These are phyloP conservation scores for Kodamaea jinghongensis DNA, from an alignment of 805 yeast genomes.

Conservation along the genomic window DNA sequence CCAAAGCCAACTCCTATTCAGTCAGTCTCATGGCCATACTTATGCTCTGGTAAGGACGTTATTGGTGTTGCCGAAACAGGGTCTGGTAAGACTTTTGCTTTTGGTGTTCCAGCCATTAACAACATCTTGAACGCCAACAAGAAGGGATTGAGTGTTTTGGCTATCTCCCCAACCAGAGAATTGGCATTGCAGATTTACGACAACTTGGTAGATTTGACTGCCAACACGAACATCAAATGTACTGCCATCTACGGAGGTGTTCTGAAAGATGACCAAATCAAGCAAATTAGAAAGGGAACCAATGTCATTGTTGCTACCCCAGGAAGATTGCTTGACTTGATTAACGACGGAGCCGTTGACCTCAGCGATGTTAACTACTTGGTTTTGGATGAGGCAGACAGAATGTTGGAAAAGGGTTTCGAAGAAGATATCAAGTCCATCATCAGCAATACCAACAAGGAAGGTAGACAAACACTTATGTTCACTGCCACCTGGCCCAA, in stretches of 20 bases:
- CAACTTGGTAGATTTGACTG: conserved; percentile 66
- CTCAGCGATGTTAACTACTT: conserved; percentile 68
- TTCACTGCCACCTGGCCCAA: conserved; percentile 99
- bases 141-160: conserved; percentile 67
- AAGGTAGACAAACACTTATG: conserved; percentile 86
- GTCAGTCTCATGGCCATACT: conserved; percentile 90
- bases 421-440: conserved; percentile 92
- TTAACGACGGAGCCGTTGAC: conserved; percentile 82
- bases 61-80: conserved; percentile 99
- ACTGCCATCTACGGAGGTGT: conserved; percentile 97
- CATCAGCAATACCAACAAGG: conserved; percentile 53
- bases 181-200: conserved; percentile 92
- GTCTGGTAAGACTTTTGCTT: conserved; percentile 95
- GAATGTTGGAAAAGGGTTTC: conserved; percentile 98
- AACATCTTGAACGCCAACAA: conserved; percentile 49
- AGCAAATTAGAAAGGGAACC: conserved; percentile 53
- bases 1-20: conserved; percentile 95
- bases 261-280: conserved; percentile 87
- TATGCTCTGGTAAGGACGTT: conserved; percentile 76
- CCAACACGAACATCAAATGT: conserved; percentile 59
- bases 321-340: conserved; percentile 90
- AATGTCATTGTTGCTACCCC: conserved; percentile 95
- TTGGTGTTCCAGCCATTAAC: conserved; percentile 94
- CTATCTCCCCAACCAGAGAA: conserved; percentile 96
- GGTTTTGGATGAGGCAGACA: conserved; percentile 95